Evolutionary conservation across 2,329 filamentous ascomycete genomes (phyloP).

Genomic region (Microdochium bolleyi): DNA sequence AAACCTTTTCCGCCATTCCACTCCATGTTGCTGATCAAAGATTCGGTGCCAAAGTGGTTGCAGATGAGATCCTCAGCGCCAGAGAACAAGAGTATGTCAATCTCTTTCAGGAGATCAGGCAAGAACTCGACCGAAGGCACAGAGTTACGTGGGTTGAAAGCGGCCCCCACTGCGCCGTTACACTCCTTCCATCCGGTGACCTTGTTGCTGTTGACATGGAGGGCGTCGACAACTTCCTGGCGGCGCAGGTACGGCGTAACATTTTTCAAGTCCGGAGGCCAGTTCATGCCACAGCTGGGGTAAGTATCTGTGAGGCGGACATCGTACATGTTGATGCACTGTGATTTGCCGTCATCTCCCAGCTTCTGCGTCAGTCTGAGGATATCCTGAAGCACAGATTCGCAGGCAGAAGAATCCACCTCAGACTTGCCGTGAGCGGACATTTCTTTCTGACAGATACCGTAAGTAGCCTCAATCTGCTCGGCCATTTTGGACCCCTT

Average conservation of each 20-base stretch:
- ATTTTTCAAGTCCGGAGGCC: constrained; percentile 77
- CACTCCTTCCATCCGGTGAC: constrained; percentile 89
- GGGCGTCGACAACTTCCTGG: constrained; percentile 66
- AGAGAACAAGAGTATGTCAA: constrained; percentile 82
- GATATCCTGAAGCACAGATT: constrained; percentile 66
- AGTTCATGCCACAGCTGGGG: constrained; percentile 92
- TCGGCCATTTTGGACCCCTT: constrained; percentile 57
- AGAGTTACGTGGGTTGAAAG: constrained; percentile 65
- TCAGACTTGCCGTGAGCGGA: constrained; percentile 41
- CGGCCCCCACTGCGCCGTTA: constrained; percentile 64
- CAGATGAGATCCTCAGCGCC: constrained; percentile 93
- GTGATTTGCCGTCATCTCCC: constrained; percentile 37
- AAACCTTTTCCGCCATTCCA: constrained; percentile 94
- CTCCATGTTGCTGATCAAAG: constrained; percentile 78
- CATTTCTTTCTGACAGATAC: constrained; percentile 58
- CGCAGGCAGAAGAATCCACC: constrained; percentile 66
- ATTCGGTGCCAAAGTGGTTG: constrained; percentile 92
- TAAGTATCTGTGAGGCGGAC: constrained; percentile 73
- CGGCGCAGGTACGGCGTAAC: constrained; percentile 81
- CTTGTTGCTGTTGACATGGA: constrained; percentile 78
- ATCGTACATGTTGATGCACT: constrained; percentile 96
- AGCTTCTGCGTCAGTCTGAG: constrained; percentile 53
- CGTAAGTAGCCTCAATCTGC: constrained; percentile 60
- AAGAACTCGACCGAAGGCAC: constrained; percentile 66
- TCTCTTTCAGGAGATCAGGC: constrained; percentile 66